Percentiles rank a stretch among this genome's conserved stretches.
These are phyloP conservation scores for Cystobasidium sp. DNA, from an alignment of 1,284 basidiomycete species.

Conservation along the genomic window DNA sequence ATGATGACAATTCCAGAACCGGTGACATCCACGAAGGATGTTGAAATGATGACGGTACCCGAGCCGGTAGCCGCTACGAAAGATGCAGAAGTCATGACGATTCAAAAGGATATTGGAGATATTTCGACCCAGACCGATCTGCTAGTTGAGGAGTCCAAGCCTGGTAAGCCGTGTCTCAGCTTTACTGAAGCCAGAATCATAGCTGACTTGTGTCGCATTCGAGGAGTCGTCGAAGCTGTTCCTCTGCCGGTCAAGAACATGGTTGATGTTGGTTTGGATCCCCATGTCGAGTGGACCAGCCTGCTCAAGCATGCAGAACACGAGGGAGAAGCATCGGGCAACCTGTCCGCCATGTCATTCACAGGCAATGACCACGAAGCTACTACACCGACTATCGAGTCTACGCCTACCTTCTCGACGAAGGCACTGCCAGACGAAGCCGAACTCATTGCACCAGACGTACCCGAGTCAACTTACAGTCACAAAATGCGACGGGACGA, in stretches of 20 bases:
- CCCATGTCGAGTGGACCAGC: not conserved
- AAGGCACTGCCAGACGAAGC: conserved; percentile 26
- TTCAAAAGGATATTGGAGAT: not conserved
- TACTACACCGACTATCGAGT: conserved; percentile 31
- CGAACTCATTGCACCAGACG: conserved; percentile 18
- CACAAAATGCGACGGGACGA: conserved; percentile 24
- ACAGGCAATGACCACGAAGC: conserved; percentile 18
- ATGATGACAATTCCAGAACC: not conserved
- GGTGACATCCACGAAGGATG: conserved; percentile 3
- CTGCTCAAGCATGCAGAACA: not conserved
- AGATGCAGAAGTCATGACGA: not conserved
- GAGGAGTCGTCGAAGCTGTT: not conserved
- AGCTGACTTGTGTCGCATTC: not conserved
- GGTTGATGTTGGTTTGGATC: conserved; percentile 21
- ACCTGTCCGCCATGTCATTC: conserved; percentile 22
- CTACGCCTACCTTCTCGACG: conserved; percentile 12
- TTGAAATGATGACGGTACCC: conserved; percentile 18
- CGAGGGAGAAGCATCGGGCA: conserved; percentile 10
- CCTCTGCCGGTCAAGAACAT: not conserved
- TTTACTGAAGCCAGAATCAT: not conserved
- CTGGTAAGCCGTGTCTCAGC: not conserved
- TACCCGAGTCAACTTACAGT: conserved; percentile 4
- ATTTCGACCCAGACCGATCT: not conserved
- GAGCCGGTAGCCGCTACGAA: not conserved
- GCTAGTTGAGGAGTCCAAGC: not conserved